Evolutionary conservation across 495 filamentous ascomycete species (phyloP), one percentile per base, ranked within the genome.

Genomic region (Penicillium paradoxum): DNA sequence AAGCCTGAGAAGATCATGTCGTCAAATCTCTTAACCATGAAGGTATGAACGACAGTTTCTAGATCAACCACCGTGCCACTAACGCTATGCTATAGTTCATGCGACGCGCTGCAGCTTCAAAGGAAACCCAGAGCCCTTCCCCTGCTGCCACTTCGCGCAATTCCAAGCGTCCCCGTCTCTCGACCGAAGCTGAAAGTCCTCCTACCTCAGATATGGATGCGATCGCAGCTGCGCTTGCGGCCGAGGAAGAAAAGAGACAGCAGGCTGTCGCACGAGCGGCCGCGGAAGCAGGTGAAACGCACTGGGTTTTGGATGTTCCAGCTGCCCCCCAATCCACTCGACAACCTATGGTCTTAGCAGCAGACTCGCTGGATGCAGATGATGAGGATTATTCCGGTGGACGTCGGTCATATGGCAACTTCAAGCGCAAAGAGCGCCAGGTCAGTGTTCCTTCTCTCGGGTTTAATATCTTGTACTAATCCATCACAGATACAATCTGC

Each of bases 11-110:
- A 95, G 73, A 74, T 75, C 9, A 93, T 95, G 87, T 96, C 91
- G 54, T 91, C 89, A 2, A 83, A 91, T 48, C 81, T 97, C 17
- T 73, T 95, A 61, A 95, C 88, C 21, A 97, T 97, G 91, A 96
- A 96, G 72, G 83, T 83, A 67, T 37, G 62, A 18, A 25, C 8
- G 18, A 21, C 27, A 44, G 30, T 55, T 22, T 58, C 52, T 32
- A 13, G 11, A 17, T 53, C 13, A 7, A 13, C 24, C n/a, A n/a
- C 24, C 19, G n/a, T 34, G 15, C 22, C 56, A 24, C 44, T 63
- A 53, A 63, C 48, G 22, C 2, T 39, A 9, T 39, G 17, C 45
- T 22, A 37, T 45, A 88, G 82, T 98, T 98, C 70, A 98, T 98
- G 93, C 93, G 96, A 79, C 83, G 93, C 57, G 87, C 88, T 45